A percentile compares a stretch with the other conserved stretches of the same genome.
Conservation (phyloP, 257 asterid species). For the Solanum pennellii region DNA sequence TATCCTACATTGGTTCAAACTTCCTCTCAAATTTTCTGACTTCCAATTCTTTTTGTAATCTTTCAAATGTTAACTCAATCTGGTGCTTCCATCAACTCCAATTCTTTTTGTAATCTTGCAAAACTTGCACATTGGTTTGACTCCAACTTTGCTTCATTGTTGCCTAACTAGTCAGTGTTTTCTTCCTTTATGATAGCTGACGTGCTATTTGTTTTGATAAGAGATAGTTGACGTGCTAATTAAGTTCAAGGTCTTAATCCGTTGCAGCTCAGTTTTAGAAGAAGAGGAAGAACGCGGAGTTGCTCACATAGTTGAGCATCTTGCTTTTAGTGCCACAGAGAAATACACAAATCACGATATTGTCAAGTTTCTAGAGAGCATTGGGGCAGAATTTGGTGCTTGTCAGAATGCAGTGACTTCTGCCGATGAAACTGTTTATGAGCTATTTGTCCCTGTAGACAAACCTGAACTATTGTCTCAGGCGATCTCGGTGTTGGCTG, state of each 20-base stretch:
- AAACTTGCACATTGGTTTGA: background rate
- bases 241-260: slow-evolving; percentile 25
- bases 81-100: background rate
- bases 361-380: slow-evolving; percentile 85
- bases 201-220: background rate
- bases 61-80: background rate
- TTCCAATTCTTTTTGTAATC: background rate
- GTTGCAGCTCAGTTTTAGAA: slow-evolving; percentile 93
- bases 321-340: slow-evolving; percentile 90
- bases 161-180: background rate
- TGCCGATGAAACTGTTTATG: slow-evolving; percentile 89
- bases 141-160: background rate
- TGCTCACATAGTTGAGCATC: slow-evolving; percentile 96
- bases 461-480: slow-evolving; percentile 83
- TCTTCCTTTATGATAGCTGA: background rate
- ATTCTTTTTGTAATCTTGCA: background rate
- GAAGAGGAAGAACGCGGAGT: slow-evolving; percentile 98
- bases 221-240: slow-evolving; percentile 4
- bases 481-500: slow-evolving; percentile 80
- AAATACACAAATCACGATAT: slow-evolving; percentile 86
- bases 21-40: background rate
- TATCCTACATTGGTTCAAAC: background rate
- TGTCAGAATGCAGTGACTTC: slow-evolving; percentile 91
- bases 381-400: slow-evolving; percentile 96
- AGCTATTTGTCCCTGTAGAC: slow-evolving; percentile 90